Evolutionary conservation across 2,329 filamentous ascomycete species (phyloP), one percentile per base, ranked within the genome.

Genomic region (Ascochyta viciae-villosae): DNA sequence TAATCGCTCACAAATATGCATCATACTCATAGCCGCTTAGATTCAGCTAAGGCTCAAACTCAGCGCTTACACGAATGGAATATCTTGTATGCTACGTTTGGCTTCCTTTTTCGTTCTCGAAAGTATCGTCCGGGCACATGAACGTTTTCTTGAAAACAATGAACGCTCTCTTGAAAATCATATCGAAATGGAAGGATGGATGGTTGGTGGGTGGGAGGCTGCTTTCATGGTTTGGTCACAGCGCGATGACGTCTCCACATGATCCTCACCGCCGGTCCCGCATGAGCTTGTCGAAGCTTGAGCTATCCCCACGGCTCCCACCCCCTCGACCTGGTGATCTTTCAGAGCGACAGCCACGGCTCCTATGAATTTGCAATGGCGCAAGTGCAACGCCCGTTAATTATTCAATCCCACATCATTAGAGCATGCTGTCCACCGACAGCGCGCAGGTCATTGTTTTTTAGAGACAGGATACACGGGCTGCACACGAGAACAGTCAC

Each of bases 401-500:
- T 74, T 24, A 75, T 74, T 15, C 73, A 76, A 49, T 74, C 73
- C 42, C 68, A 72, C n/a, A 64, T 72, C 39, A 71, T 75, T n/a
- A 65, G 71, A 47, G 62, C 68, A 16, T 71, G 65, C 43, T 75
- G 72, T 46, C 71, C 73, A 12, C 68, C 62, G 46, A 61, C 60
- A 23, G 41, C 58, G 15, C 63, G 61, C 44, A 50, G 50, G 31
- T 55, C 62, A 29, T 40, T 65, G 19, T 67, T 69, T n/a, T 51
- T 62, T 6, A 54, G 61, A 29, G 35, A 33, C 19, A 63, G 57
- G 7, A 50, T 60, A 33, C 63, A 61, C 24, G 62, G 45, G 24
- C 50, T 77, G n/a, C 71, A 73, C 54, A 82, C 78, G 2, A 71
- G 68, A 40, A 77, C 74, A 3, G 81, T 82, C 34, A 82, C 80